These are phyloP conservation scores for Sphaerobolus stellatus DNA, from an alignment of 1,284 basidiomycete species.

Conservation along the genomic window DNA sequence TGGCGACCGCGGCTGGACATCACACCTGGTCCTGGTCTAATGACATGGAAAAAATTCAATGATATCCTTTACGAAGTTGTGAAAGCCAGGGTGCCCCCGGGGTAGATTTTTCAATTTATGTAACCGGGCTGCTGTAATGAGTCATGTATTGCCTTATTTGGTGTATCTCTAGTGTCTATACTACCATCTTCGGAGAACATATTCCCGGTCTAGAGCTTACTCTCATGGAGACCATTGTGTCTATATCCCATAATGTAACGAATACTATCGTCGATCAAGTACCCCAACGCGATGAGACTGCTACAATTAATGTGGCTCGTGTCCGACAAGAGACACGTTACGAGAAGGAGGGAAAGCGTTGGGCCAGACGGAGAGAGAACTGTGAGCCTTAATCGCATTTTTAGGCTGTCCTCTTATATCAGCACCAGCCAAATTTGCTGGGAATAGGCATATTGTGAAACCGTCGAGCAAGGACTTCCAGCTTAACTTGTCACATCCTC, in stretches of 20 bases:
- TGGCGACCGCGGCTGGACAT: conserved; percentile 1
- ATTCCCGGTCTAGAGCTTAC: too few species aligned
- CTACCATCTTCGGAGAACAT: too few species aligned
- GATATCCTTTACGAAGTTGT: conserved; percentile 2
- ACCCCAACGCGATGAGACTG: background rate
- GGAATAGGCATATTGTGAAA: conserved; percentile 65
- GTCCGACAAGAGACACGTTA: conserved; percentile 29
- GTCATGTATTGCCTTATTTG: too few species aligned
- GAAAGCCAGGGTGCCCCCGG: too few species aligned
- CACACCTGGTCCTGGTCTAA: background rate
- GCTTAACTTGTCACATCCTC: conserved; percentile 42
- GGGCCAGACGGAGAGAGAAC: conserved; percentile 72
- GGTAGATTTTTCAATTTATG: too few species aligned
- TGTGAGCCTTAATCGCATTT: conserved; percentile 40
- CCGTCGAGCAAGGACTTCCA: conserved; percentile 58
- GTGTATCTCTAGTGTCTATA: too few species aligned
- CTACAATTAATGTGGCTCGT: background rate
- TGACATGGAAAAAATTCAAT: conserved; percentile 5
- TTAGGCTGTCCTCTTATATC: background rate
- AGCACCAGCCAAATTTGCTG: conserved; percentile 58
- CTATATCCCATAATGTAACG: background rate
- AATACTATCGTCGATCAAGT: background rate
- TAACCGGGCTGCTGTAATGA: too few species aligned
- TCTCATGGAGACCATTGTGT: too few species aligned
- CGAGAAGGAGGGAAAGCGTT: conserved; percentile 73